Percentiles rank a stretch among this genome's conserved stretches.
phyloP scores from a whole-genome alignment of 1,284 basidiomycete species.

The Coriolopsis trogii region DNA sequence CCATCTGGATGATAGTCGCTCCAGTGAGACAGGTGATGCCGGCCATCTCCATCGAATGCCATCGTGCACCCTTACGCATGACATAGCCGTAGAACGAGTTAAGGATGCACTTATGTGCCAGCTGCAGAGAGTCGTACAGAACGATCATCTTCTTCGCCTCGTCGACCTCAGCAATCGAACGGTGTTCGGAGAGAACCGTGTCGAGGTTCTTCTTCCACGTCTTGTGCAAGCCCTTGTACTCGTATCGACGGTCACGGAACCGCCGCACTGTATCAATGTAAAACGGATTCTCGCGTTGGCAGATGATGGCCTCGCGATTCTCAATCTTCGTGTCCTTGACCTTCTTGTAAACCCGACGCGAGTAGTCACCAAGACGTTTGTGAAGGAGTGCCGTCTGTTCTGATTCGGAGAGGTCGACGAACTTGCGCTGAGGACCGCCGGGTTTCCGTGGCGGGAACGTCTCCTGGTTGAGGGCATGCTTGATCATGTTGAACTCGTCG shows the following conservation, averaged over 20 bases:
- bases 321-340: conserved; percentile 99
- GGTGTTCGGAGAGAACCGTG: conserved; percentile 63
- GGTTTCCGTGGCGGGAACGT: conserved; percentile 84
- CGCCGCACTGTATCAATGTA: conserved; percentile 98
- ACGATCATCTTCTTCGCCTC: conserved; percentile 99
- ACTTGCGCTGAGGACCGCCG: conserved; percentile 77
- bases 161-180: conserved; percentile 84
- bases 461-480: conserved; percentile 95
- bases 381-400: conserved; percentile 94
- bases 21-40: conserved; percentile 99
- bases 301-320: conserved; percentile 93
- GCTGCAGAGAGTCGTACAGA: conserved; percentile 98
- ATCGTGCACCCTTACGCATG: conserved; percentile 98
- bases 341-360: conserved; percentile 98
- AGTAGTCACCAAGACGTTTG: conserved; percentile 98
- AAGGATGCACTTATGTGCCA: conserved; percentile 99
- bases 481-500: conserved; percentile 99
- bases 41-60: conserved; percentile 99
- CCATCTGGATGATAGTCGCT: conserved; percentile 99
- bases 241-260: conserved; percentile 97
- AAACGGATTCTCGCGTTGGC: conserved; percentile 98
- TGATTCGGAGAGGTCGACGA: conserved; percentile 81
- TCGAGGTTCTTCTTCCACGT: conserved; percentile 99
- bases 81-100: conserved; percentile 99
- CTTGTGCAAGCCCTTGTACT: conserved; percentile 99